Conservation (phyloP, 768 basidiomycete genomes). For the Pholiota molesta region DNA sequence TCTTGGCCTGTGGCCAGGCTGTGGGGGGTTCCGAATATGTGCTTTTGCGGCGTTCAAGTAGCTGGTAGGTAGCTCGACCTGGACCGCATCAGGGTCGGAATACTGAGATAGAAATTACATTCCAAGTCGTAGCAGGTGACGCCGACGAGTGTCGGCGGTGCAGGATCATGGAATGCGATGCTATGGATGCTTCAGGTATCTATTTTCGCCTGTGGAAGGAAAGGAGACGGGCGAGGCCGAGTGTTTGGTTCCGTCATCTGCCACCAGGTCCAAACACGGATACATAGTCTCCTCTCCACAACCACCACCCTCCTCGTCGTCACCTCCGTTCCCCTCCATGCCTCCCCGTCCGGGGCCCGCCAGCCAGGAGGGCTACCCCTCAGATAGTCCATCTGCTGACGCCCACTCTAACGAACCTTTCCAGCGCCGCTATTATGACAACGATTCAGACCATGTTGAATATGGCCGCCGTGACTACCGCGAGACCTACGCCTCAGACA, state of each 20-base stretch:
- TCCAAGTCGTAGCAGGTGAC: too few species aligned
- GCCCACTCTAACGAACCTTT: slow-evolving; percentile 73
- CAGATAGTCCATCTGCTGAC: slow-evolving; percentile 60
- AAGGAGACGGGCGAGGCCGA: background rate
- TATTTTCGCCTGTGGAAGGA: background rate
- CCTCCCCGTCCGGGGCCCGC: slow-evolving; percentile 56
- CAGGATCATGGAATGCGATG: too few species aligned
- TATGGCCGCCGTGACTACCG: slow-evolving; percentile 52
- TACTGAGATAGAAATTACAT: too few species aligned
- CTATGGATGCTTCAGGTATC: too few species aligned
- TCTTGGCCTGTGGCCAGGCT: background rate
- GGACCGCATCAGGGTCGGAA: too few species aligned
- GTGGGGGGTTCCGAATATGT: background rate
- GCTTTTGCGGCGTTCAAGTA: background rate
- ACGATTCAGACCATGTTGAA: slow-evolving; percentile 73
- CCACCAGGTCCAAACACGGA: slow-evolving; percentile 6
- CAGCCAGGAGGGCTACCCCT: slow-evolving; percentile 67
- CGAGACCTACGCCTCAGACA: slow-evolving; percentile 72
- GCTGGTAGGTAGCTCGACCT: too few species aligned
- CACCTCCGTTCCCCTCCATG: slow-evolving; percentile 34
- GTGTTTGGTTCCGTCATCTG: slow-evolving; percentile 13
- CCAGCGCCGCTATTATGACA: slow-evolving; percentile 66
- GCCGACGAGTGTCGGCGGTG: too few species aligned
- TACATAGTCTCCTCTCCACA: slow-evolving; percentile 21
- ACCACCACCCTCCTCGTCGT: slow-evolving; percentile 27